Evolutionary conservation across 139 green algal species (phyloP), one percentile per base, ranked within the genome.

Genomic region (Coccomyxa sp.): DNA sequence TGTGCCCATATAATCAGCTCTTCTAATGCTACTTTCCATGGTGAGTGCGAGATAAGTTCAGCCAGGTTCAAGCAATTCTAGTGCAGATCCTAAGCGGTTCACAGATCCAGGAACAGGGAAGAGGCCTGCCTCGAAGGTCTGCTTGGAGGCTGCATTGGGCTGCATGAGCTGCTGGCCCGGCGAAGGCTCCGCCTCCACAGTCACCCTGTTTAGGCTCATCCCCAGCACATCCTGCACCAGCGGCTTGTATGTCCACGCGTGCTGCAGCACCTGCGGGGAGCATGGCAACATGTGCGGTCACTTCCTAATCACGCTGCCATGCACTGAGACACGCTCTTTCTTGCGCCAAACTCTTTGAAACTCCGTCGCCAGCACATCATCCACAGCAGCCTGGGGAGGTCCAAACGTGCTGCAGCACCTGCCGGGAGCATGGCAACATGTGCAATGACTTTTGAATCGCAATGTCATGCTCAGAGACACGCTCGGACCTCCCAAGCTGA

Each of bases 211-310:
- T 0, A 98, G 87, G 25, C 90, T 84, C 90, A 99, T 85, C n/a
- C 91, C 92, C 71, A 99, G 87, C 75, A 97, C 89, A 83, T 99
- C 97, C 77, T 98, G 94, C 81, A 99, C 97, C n/a, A 99, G 86
- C 16, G 97, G 95, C 82, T 98, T 95, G 89, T 99, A 99, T 0
- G 93, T 96, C 95, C 95, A 99, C 17, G 85, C 76, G 85, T 99
- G 97, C 88, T 98, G 94, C 83, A 99, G 85, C 79, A 89, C 88
- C 83, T 87, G 83, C 83, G 76, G 57, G 30, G 38, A 51, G 38
- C 38, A 51, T 51, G 38, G 38, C 38, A 51, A 51, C 27, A 45
- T 21, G 58, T 51, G 16, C 58, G 66, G 12, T 14, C 77, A 58
- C 21, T 13, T 63, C 9, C 13, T 45, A 63, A 16, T 76, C 67